Conservation (phyloP, 2,329 filamentous ascomycete species). For the Apiospora saccharicola region DNA sequence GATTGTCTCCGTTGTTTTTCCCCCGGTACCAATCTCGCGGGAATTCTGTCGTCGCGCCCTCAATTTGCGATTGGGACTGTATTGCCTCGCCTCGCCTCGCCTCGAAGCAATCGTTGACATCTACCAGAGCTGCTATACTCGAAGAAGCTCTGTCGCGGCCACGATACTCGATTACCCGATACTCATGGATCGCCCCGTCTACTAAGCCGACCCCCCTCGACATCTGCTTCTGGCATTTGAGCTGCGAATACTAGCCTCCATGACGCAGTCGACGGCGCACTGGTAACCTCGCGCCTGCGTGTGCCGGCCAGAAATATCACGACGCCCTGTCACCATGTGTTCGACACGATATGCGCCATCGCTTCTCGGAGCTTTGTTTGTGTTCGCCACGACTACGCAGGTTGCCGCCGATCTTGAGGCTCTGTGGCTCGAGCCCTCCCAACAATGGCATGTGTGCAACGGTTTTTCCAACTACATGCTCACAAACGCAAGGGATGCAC, state of each 20-base stretch:
- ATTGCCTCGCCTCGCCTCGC: not conserved
- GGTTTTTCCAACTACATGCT: constrained; percentile 17
- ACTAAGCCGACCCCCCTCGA: constrained; percentile 26
- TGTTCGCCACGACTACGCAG: constrained; percentile 35
- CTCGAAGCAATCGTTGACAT: not conserved
- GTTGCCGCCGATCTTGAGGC: constrained; percentile 36
- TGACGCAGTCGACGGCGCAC: constrained; percentile 39
- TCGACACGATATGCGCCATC: constrained; percentile 36
- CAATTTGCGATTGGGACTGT: not conserved
- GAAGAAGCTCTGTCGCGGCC: not conserved
- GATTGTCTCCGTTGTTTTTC: constrained; percentile 13
- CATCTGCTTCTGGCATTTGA: constrained; percentile 25
- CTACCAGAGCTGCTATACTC: not conserved
- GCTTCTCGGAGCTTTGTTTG: constrained; percentile 38
- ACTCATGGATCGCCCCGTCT: constrained; percentile 33
- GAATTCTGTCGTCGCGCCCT: not conserved
- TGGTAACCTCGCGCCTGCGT: constrained; percentile 38
- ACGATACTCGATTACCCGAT: constrained; percentile 24
- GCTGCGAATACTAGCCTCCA: constrained; percentile 33
- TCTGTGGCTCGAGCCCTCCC: constrained; percentile 43
- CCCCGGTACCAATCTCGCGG: constrained; percentile 8
- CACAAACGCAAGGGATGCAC: constrained; percentile 3
- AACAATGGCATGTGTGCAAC: constrained; percentile 39
- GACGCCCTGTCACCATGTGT: constrained; percentile 30
- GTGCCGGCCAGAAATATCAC: constrained; percentile 36